phyloP scores from a whole-genome alignment of 73 alveolate species.

The Uronychia setigera region DNA sequence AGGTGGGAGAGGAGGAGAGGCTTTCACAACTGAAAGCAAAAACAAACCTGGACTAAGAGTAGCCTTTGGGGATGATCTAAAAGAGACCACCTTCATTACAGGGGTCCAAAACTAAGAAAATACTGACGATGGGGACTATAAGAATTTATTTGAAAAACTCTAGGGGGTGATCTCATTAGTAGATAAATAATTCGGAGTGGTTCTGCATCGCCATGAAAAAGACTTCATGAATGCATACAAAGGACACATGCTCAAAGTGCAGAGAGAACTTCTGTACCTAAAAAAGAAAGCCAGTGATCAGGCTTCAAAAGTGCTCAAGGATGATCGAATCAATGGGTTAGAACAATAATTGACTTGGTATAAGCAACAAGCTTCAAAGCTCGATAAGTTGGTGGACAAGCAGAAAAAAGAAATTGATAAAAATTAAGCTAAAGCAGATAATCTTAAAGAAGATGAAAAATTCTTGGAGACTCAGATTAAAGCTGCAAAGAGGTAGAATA shows the following conservation, averaged over 20 bases:
- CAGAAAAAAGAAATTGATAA: conserved; percentile 31
- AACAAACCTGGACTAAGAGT: no score
- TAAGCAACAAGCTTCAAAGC: conserved; percentile 29
- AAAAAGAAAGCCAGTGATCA: conserved; percentile 51
- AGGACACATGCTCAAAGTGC: conserved; percentile 62
- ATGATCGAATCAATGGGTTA: conserved; percentile 41
- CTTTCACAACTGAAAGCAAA: no score
- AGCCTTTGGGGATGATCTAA: no score
- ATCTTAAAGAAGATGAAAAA: conserved; percentile 31
- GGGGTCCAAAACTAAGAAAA: not conserved
- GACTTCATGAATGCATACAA: conserved; percentile 61
- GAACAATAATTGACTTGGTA: conserved; percentile 39
- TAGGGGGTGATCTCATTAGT: conserved; percentile 8
- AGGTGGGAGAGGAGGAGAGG: no score
- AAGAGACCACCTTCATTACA: not conserved
- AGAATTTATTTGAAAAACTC: conserved; percentile 16
- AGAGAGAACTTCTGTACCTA: conserved; percentile 36
- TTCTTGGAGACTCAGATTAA: conserved; percentile 48
- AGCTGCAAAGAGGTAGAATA: conserved; percentile 53
- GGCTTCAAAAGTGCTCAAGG: conserved; percentile 32
- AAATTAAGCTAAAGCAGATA: not conserved
- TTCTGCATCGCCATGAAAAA: conserved; percentile 48
- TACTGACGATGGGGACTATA: not conserved
- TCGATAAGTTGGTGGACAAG: conserved; percentile 12
- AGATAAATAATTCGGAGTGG: conserved; percentile 26